Evolutionary conservation across 768 basidiomycete genomes (phyloP).

Genomic region (Russula ochroleuca): DNA sequence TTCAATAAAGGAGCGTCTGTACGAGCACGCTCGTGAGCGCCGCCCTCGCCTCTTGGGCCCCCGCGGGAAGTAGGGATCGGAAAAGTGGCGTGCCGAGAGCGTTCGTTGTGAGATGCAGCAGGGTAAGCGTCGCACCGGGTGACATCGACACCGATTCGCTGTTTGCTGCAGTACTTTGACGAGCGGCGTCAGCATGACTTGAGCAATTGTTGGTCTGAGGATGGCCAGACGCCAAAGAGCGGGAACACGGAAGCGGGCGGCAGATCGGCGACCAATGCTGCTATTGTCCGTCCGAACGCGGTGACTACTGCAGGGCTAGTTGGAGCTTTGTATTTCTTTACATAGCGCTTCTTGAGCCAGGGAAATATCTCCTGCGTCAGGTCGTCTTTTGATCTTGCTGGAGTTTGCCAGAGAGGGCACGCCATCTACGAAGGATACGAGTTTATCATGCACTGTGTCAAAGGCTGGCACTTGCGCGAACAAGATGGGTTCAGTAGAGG

Average conservation of each 20-base stretch:
- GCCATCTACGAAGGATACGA: slow-evolving; percentile 57
- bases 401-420: slow-evolving; percentile 36
- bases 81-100: slow-evolving; percentile 49
- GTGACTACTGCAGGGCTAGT: slow-evolving; percentile 30
- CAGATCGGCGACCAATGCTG: slow-evolving; percentile 43
- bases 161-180: slow-evolving; percentile 41
- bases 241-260: slow-evolving; percentile 65
- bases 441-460: slow-evolving; percentile 60
- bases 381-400: slow-evolving; percentile 43
- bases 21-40: slow-evolving; percentile 57
- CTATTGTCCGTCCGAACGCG: slow-evolving; percentile 41
- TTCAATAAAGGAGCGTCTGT: slow-evolving; percentile 56
- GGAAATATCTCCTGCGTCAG: slow-evolving; percentile 51
- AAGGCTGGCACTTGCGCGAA: slow-evolving; percentile 71
- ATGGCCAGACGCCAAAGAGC: slow-evolving; percentile 70
- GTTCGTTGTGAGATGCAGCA: slow-evolving; percentile 67
- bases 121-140: slow-evolving; percentile 51
- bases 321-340: slow-evolving; percentile 29
- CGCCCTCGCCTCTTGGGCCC: slow-evolving; percentile 32
- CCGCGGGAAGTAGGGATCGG: slow-evolving; percentile 41
- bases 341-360: slow-evolving; percentile 60
- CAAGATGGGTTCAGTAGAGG: slow-evolving; percentile 71
- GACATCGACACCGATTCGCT: slow-evolving; percentile 31
- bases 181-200: slow-evolving; percentile 45
- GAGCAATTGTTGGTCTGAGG: slow-evolving; percentile 45